Conservation (phyloP, 306 rosid species). For the Glycine tomentella region DNA sequence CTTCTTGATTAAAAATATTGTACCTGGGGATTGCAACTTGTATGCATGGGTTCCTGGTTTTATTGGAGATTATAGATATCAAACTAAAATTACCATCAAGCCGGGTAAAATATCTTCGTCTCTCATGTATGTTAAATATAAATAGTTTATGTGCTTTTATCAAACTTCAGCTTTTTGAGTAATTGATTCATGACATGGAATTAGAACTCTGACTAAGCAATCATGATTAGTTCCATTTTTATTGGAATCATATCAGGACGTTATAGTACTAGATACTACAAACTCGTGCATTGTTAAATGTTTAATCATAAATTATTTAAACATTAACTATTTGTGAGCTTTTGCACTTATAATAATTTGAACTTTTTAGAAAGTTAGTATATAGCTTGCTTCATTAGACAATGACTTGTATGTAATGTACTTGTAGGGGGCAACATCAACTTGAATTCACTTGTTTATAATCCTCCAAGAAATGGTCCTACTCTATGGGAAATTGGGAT, state of each 20-base stretch:
- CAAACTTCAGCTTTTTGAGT: too few relatives aligned
- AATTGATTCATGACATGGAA: not conserved
- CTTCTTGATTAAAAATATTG: conserved; percentile 60
- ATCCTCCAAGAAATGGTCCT: conserved; percentile 82
- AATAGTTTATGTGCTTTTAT: not conserved
- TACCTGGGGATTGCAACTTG: conserved; percentile 70
- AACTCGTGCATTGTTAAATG: not conserved
- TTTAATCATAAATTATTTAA: not conserved
- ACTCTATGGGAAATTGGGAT: conserved; percentile 90
- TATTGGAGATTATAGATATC: conserved; percentile 74
- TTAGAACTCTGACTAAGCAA: not conserved
- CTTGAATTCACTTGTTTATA: conserved; percentile 53
- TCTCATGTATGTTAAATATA: not conserved
- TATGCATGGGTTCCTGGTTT: conserved; percentile 85
- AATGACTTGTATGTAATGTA: not conserved
- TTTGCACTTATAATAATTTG: not conserved
- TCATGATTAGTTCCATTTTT: not conserved
- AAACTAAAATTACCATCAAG: conserved; percentile 49
- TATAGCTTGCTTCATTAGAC: not conserved
- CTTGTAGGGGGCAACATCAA: conserved; percentile 53
- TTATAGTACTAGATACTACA: not conserved
- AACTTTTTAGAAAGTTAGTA: not conserved
- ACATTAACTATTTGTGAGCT: not conserved
- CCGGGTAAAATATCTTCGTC: conserved; percentile 46
- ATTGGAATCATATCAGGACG: too few relatives aligned